These are phyloP conservation scores for Pinus tabuliformis DNA, from an alignment of 75 land plant genomes.

Conservation along the genomic window DNA sequence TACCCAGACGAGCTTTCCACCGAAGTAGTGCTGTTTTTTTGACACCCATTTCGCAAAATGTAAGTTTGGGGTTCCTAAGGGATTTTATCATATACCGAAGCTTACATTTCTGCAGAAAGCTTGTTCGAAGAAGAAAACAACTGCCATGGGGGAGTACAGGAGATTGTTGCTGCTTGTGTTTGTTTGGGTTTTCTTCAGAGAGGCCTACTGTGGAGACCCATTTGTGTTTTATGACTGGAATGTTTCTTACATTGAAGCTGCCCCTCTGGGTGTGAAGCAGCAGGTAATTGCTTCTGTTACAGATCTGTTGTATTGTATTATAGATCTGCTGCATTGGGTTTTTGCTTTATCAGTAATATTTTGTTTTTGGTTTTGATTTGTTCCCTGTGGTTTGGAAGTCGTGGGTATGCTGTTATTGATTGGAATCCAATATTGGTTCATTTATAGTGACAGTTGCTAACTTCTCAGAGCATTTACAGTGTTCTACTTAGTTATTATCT, in stretches of 20 bases:
- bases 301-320: neutral
- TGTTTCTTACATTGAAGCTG: slow-evolving; percentile 58
- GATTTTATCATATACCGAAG: neutral
- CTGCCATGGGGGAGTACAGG: neutral
- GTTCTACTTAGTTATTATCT: neutral
- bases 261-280: slow-evolving; percentile 73
- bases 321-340: neutral
- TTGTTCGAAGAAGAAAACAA: neutral
- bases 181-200: neutral
- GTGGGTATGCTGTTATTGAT: neutral
- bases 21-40: neutral
- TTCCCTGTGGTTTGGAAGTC: neutral
- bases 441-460: neutral
- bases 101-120: neutral
- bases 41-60: neutral
- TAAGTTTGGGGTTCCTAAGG: too few relatives aligned
- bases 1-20: neutral
- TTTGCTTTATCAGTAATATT: neutral
- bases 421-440: neutral
- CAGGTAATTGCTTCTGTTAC: slow-evolving; percentile 29
- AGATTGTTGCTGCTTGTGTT: neutral
- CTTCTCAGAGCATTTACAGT: neutral
- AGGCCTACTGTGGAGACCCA: slow-evolving; percentile 29
- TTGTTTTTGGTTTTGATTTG: too few relatives aligned
- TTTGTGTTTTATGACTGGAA: slow-evolving; percentile 34